Evolutionary conservation across 176 grass and related monocot genomes (phyloP), one percentile per base, ranked within the genome.

Genomic region (Oryza officinalis): DNA sequence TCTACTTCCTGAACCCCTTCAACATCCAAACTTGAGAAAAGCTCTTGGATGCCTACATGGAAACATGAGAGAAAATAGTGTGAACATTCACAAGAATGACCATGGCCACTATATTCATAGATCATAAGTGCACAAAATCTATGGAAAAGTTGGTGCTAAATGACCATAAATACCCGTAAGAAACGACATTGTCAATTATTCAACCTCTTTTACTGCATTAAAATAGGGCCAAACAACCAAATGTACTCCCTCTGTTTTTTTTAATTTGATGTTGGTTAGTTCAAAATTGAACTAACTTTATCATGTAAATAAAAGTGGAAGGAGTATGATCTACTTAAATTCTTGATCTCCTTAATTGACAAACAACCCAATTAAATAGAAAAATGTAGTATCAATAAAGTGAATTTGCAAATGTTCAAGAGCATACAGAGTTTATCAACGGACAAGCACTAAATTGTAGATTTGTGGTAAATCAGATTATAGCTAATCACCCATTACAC

Each of bases 1-100:
- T 82, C 67, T 78, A 78, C 22, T 61, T 37, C 28, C 14, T 3
- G 45, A 79, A 74, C 25, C 10, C 27, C 65, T 63, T 78, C 73
- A 86, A 10, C 13, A 13, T n/a, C 35, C 4, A 74, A 20, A 73
- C 27, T 46, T 73, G 43, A 72, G 18, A 57, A 86, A 77, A 66
- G 35, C 59, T 71, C 10, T 44, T 82, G 25, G 1, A 44, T 77
- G 44, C 52, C 20, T 69, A 27, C 25, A 43, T 22, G 8, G 25
- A 35, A 65, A 74, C 23, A 17, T 69, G 18, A 11, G 13, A 9
- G 13, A 63, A 75, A 45, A 22, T 3, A 52, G 37, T 83, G 71
- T 35, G 14, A 83, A 33, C 57, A 6, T 71, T n/a, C 13, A n/a
- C 54, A 64, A 71, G 83, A 72, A 18, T 12, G n/a, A n/a, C n/a